Evolutionary conservation across 2,329 filamentous ascomycete species (phyloP), one percentile per base, ranked within the genome.

Genomic region (Chaetomium sp.): DNA sequence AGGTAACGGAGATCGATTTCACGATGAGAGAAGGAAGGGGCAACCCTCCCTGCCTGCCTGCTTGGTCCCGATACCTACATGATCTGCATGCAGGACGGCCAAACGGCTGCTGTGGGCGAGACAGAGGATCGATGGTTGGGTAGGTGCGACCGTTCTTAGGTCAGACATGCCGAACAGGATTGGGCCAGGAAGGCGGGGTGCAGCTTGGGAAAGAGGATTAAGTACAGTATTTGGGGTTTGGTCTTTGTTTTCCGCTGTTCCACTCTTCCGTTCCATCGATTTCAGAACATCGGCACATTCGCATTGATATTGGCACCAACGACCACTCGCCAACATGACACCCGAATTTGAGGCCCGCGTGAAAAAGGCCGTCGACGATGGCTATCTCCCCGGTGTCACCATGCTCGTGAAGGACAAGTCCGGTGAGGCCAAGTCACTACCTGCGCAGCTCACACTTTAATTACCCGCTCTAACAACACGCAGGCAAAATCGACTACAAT

Each of bases 291-390:
- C 9, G n/a, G 11, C 47, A 49, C 36, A 2, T 27, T 14, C 2
- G 40, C 4, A 49, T 7, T 11, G 12, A 38, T 1, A 37, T 11
- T 12, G 11, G 10, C 46, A 49, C 46, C 35, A 48, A 3, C n/a
- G 6, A 4, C 35, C 27, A 6, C 8, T 1, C 3, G 1, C 33
- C n/a, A 41, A 19, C 43, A 61, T 61, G 51, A 57, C 58, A 7
- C 63, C 63, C 34, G 53, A 54, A 6, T 61, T 69, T 58, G 68
- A 69, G 59, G 58, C 59, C 43, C 51, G 40, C 38, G 61, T 70
- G 59, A 62, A 65, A 49, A 58, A 61, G 49, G 65, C 67, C 40
- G 61, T 70, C 36, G 61, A 63, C 4, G 63, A 61, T 14, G 57
- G 62, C 14, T 36, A 54, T 44, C 27, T 65, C 14, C 60, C 62